Percentiles rank a stretch among this genome's conserved stretches.
phyloP scores from a whole-genome alignment of 805 yeast genomes.

The Zygoascus biomembranicola region DNA sequence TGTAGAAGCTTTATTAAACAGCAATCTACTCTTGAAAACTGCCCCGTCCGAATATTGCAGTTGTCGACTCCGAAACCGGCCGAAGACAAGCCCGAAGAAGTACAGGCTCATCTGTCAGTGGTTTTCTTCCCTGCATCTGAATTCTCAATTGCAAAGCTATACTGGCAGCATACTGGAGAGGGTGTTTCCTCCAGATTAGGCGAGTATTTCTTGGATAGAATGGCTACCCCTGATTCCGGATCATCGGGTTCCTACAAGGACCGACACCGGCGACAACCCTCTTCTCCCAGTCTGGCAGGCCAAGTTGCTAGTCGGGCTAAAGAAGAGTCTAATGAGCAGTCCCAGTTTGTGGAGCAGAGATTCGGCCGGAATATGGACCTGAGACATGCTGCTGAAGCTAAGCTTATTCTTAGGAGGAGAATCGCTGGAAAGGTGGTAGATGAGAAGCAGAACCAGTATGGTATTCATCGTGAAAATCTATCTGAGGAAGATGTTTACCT shows the following conservation, averaged over 20 bases:
- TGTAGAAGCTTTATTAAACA: constrained; percentile 68
- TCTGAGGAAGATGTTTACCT: constrained; percentile 62
- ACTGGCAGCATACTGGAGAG: constrained; percentile 98
- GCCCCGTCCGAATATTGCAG: constrained; percentile 56
- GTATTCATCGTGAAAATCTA: constrained; percentile 15
- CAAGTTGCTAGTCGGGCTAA: neutral
- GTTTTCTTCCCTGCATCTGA: constrained; percentile 65
- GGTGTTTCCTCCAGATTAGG: constrained; percentile 89
- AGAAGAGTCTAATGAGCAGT: constrained; percentile 36
- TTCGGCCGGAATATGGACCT: constrained; percentile 85
- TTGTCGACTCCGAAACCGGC: constrained; percentile 46
- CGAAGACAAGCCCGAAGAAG: constrained; percentile 27
- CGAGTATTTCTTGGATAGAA: constrained; percentile 58
- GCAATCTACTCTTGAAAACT: constrained; percentile 16
- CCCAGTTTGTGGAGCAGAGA: constrained; percentile 73
- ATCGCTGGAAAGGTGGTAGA: constrained; percentile 59
- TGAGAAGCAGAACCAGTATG: constrained; percentile 24
- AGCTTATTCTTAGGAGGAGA: constrained; percentile 61
- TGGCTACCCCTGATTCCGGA: constrained; percentile 34
- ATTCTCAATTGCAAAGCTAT: constrained; percentile 62
- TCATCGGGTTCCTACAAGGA: constrained; percentile 2
- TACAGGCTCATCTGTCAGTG: constrained; percentile 64
- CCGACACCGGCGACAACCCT: constrained; percentile 1
- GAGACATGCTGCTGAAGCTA: constrained; percentile 67
- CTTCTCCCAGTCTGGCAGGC: neutral